Conservation (phyloP, 163 green algal species). For the Coccomyxa subellipsoidea region DNA sequence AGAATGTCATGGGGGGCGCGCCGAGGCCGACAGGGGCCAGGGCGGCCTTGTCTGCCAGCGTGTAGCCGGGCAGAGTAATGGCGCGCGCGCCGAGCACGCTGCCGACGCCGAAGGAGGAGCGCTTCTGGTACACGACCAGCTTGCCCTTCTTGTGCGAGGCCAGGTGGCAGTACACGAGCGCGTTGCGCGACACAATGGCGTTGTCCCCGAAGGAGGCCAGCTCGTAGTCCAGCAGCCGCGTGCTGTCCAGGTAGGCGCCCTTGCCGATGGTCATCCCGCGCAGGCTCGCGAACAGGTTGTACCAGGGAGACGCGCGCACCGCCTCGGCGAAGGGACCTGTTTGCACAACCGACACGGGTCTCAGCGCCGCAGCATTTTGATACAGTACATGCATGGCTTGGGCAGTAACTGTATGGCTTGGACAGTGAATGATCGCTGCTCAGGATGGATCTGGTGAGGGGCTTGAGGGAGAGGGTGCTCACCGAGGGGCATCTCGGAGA, state of each 20-base stretch:
- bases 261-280: constrained; percentile 2
- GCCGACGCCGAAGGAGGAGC: not conserved
- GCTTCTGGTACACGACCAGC: constrained; percentile 5
- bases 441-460: no score
- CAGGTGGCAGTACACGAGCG: constrained; percentile 10
- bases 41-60: not conserved
- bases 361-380: not conserved
- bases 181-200: constrained; percentile 7
- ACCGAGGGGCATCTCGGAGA: constrained; percentile 5
- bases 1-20: not conserved
- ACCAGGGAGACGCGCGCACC: not conserved
- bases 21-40: not conserved
- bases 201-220: constrained; percentile 5
- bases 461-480: not conserved
- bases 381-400: no score
- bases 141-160: constrained; percentile 1
- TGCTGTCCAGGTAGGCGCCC: not conserved
- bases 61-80: not conserved
- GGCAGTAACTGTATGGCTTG: no score
- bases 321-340: constrained; percentile 5
- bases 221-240: constrained; percentile 5
- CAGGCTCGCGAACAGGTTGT: not conserved
- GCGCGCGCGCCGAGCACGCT: not conserved
- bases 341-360: not conserved
- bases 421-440: no score